A percentile compares a stretch with the other conserved stretches of the same genome.
Evolutionary conservation across 768 basidiomycete genomes (phyloP).

Genomic region (Suillus bovinus): DNA sequence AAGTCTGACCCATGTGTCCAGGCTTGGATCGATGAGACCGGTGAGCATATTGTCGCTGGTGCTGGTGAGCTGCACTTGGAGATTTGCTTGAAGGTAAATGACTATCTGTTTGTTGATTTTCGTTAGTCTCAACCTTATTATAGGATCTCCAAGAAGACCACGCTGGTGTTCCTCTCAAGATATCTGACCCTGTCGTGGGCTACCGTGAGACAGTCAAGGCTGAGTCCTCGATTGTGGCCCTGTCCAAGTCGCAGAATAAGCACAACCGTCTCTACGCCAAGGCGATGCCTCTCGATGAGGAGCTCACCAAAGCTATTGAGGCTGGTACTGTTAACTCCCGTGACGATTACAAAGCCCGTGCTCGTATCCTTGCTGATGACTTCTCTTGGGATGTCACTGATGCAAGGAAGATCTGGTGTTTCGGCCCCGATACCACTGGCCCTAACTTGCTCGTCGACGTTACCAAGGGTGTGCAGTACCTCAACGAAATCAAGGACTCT

Average conservation of each 20-base stretch:
- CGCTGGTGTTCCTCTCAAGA: slow-evolving; percentile 98
- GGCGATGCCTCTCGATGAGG: slow-evolving; percentile 92
- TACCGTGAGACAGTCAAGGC: slow-evolving; percentile 98
- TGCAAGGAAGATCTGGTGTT: slow-evolving; percentile 99
- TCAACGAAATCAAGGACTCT: slow-evolving; percentile 99
- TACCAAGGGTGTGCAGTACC: slow-evolving; percentile 98
- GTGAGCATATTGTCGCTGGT: slow-evolving; percentile 99
- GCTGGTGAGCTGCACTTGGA: slow-evolving; percentile 99
- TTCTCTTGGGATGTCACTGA: slow-evolving; percentile 99
- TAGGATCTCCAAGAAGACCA: slow-evolving; percentile 99
- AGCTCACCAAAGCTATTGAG: slow-evolving; percentile 93
- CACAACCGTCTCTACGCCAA: slow-evolving; percentile 98
- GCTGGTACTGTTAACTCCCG: slow-evolving; percentile 79
- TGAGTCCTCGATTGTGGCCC: slow-evolving; percentile 92
- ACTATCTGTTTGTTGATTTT: background rate
- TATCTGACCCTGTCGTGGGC: slow-evolving; percentile 95
- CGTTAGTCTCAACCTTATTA: slow-evolving; percentile 3
- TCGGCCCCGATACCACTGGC: slow-evolving; percentile 97
- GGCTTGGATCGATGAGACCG: slow-evolving; percentile 87
- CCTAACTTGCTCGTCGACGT: slow-evolving; percentile 97
- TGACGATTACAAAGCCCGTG: slow-evolving; percentile 97
- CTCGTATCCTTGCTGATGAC: slow-evolving; percentile 94
- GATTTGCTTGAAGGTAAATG: slow-evolving; percentile 91
- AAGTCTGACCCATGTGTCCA: slow-evolving; percentile 99
- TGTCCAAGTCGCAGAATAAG: slow-evolving; percentile 99